phyloP scores from a whole-genome alignment of 2,329 filamentous ascomycete genomes.

The Curvularia spicifera region DNA sequence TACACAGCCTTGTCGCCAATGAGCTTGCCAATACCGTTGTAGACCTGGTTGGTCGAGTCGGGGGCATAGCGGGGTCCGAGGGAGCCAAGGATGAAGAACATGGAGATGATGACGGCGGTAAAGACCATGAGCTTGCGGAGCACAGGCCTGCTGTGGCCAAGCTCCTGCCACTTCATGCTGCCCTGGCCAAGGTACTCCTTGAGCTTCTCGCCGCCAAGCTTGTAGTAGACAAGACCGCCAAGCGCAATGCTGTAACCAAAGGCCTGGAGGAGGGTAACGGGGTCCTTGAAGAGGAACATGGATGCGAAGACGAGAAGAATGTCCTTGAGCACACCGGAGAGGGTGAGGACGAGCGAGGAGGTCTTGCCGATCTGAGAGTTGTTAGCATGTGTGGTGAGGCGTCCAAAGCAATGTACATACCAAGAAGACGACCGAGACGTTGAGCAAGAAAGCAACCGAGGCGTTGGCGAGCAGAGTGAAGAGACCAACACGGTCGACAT shows the following conservation, averaged over 20 bases:
- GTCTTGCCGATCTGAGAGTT: slow-evolving; percentile 78
- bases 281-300: slow-evolving; percentile 81
- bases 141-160: slow-evolving; percentile 76
- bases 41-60: slow-evolving; percentile 44
- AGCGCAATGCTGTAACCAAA: slow-evolving; percentile 85
- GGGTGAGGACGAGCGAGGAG: slow-evolving; percentile 82
- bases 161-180: slow-evolving; percentile 82
- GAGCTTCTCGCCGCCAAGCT: slow-evolving; percentile 81
- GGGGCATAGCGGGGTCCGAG: slow-evolving; percentile 51
- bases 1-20: slow-evolving; percentile 38
- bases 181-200: slow-evolving; percentile 78
- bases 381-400: slow-evolving; percentile 20
- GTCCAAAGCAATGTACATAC: slow-evolving; percentile 59
- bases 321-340: slow-evolving; percentile 88
- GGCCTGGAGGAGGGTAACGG: slow-evolving; percentile 76
- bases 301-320: slow-evolving; percentile 80
- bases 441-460: slow-evolving; percentile 78
- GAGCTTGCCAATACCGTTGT: slow-evolving; percentile 46
- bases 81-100: slow-evolving; percentile 72
- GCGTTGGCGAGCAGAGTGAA: slow-evolving; percentile 78
- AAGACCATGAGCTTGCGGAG: slow-evolving; percentile 80
- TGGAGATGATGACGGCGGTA: slow-evolving; percentile 63
- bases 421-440: slow-evolving; percentile 85
- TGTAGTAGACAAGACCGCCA: slow-evolving; percentile 82
- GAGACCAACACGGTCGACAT: slow-evolving; percentile 76